Evolutionary conservation across 2,329 filamentous ascomycete species (phyloP).

Genomic region (Neofusicoccum laricinum): DNA sequence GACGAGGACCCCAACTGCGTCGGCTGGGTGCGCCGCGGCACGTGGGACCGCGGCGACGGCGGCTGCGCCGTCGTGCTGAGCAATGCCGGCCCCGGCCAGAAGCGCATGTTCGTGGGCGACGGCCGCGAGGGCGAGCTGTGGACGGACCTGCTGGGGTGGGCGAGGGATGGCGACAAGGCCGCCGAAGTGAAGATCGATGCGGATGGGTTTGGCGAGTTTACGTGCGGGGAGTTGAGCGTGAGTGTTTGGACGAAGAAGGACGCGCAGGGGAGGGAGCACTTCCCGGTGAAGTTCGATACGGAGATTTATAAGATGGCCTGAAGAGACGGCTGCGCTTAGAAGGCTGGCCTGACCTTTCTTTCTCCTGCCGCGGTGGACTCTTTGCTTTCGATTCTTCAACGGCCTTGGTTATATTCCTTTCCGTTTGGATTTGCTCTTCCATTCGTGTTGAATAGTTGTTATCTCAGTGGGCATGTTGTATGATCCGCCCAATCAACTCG

Average conservation of each 20-base stretch:
- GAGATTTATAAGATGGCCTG: slow-evolving; percentile 41
- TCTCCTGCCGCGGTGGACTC: no score
- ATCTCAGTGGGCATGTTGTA: no score
- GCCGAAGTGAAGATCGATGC: slow-evolving; percentile 57
- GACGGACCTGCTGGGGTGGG: slow-evolving; percentile 60
- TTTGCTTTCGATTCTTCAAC: no score
- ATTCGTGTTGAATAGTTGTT: no score
- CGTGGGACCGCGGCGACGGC: slow-evolving; percentile 32
- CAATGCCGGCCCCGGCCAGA: slow-evolving; percentile 48
- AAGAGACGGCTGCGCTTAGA: slow-evolving; percentile 22
- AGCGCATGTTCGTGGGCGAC: slow-evolving; percentile 62
- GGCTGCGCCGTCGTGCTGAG: slow-evolving; percentile 51
- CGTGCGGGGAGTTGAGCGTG: slow-evolving; percentile 51
- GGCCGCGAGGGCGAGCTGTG: slow-evolving; percentile 59
- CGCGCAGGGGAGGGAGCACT: slow-evolving; percentile 30
- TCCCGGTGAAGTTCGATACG: slow-evolving; percentile 19
- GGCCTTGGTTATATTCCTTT: no score
- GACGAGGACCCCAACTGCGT: slow-evolving; percentile 56
- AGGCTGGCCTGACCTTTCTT: no score
- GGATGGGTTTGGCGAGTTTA: slow-evolving; percentile 59
- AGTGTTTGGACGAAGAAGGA: slow-evolving; percentile 57
- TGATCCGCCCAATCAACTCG: no score
- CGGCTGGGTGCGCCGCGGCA: slow-evolving; percentile 57
- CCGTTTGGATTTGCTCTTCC: no score
- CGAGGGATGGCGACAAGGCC: slow-evolving; percentile 36